Evolutionary conservation across 2,329 filamentous ascomycete species (phyloP).

Genomic region (Pseudogymnoascus sp.): DNA sequence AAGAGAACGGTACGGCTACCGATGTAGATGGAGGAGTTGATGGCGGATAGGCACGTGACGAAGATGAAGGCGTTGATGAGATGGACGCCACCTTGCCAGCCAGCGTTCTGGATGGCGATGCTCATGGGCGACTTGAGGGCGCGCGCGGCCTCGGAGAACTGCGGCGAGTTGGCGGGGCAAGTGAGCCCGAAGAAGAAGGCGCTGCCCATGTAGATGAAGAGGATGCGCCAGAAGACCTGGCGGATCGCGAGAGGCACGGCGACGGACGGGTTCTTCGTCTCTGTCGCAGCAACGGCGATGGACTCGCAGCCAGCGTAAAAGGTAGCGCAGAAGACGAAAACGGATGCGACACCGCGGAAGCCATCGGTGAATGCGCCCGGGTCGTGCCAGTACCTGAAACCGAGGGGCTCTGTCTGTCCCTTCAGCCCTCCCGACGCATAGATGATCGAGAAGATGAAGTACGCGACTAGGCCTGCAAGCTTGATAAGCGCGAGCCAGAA

Average conservation of each 20-base stretch:
- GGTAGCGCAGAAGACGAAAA: slow-evolving; percentile 63
- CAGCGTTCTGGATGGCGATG: slow-evolving; percentile 65
- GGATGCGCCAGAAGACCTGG: slow-evolving; percentile 35
- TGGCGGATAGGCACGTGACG: slow-evolving; percentile 62
- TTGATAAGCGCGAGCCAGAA: slow-evolving; percentile 71
- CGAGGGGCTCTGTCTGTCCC: slow-evolving; percentile 50
- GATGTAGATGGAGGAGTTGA: slow-evolving; percentile 73
- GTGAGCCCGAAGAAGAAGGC: slow-evolving; percentile 71
- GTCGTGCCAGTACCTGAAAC: slow-evolving; percentile 65
- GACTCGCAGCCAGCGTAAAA: slow-evolving; percentile 64
- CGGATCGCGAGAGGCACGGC: slow-evolving; percentile 39
- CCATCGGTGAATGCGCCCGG: slow-evolving; percentile 66
- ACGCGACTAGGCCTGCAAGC: slow-evolving; percentile 60
- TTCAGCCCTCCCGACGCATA: slow-evolving; percentile 62
- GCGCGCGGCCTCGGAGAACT: slow-evolving; percentile 53
- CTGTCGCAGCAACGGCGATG: slow-evolving; percentile 49
- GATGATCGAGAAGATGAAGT: slow-evolving; percentile 67
- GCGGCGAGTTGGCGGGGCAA: slow-evolving; percentile 60
- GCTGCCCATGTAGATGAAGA: slow-evolving; percentile 59
- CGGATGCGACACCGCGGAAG: slow-evolving; percentile 57
- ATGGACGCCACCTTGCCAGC: slow-evolving; percentile 65
- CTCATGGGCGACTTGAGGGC: slow-evolving; percentile 68
- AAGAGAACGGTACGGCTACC: slow-evolving; percentile 67
- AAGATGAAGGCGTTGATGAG: slow-evolving; percentile 74
- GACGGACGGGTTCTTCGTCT: slow-evolving; percentile 41